Evolutionary conservation across 305 asterid genomes (phyloP).

Genomic region (Solanum hybrid): DNA sequence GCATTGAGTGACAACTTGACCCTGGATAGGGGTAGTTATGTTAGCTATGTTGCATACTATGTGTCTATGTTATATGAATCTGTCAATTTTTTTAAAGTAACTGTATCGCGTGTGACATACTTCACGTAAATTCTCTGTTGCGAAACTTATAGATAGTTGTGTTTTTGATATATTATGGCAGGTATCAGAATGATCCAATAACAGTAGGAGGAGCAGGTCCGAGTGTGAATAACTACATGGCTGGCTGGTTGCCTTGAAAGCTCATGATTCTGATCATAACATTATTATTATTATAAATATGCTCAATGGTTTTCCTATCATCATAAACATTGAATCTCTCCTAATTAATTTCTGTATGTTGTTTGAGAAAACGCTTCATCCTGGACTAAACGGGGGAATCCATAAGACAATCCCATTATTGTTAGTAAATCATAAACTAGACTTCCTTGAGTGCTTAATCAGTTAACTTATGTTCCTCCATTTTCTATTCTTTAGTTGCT

Average conservation of each 20-base stretch:
- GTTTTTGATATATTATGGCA: constrained; percentile 6
- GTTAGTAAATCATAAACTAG: neutral
- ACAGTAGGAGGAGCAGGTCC: constrained; percentile 65
- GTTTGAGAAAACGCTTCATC: neutral
- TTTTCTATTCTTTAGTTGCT: neutral
- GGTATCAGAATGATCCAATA: constrained; percentile 67
- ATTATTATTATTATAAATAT: neutral
- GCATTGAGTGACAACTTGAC: neutral
- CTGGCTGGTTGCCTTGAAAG: constrained; percentile 46
- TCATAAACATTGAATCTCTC: neutral
- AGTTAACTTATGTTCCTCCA: neutral
- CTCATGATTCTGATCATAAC: neutral
- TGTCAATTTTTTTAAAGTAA: neutral
- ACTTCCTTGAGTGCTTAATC: neutral
- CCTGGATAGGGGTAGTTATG: neutral
- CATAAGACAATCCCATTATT: neutral
- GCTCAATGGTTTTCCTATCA: neutral
- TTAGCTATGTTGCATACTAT: neutral
- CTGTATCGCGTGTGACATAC: neutral
- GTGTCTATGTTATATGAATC: neutral
- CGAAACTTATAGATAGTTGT: neutral
- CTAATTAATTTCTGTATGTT: neutral
- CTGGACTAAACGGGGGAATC: neutral
- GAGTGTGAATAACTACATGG: constrained; percentile 50
- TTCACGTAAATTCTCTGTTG: neutral